Conservation (phyloP, 371 early-diverging fungal genomes). For the Mortierella sp. region DNA sequence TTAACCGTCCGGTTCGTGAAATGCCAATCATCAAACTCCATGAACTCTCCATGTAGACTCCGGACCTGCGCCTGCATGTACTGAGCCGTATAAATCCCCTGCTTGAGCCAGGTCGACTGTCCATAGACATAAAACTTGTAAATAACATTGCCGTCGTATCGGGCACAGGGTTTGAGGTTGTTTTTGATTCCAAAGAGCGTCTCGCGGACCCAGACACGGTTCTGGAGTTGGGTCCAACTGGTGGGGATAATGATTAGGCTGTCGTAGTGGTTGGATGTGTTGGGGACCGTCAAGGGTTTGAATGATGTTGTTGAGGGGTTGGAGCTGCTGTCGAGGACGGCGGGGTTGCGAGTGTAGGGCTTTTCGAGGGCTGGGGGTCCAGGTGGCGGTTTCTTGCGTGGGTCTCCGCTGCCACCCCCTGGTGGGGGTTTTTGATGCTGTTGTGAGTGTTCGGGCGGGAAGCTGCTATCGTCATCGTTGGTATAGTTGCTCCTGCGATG, state of each 20-base stretch:
- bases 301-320: background rate
- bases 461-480: background rate
- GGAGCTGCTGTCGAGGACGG: background rate
- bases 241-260: conserved; percentile 68
- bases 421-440: conserved; percentile 5
- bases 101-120: conserved; percentile 34
- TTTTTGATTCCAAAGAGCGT: conserved; percentile 66
- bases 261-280: conserved; percentile 61
- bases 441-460: background rate
- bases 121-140: conserved; percentile 69
- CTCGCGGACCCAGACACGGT: conserved; percentile 64
- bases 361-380: background rate
- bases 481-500: conserved; percentile 18
- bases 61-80: conserved; percentile 60
- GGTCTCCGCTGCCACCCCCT: background rate
- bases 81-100: conserved; percentile 43
- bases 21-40: conserved; percentile 65
- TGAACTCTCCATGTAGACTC: conserved; percentile 65
- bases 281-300: conserved; percentile 25
- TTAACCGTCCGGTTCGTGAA: conserved; percentile 56
- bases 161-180: conserved; percentile 64
- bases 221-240: conserved; percentile 54
- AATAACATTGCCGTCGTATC: conserved; percentile 59
- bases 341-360: conserved; percentile 4
- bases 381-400: background rate